These are phyloP conservation scores for Bimuria novae-zelandiae DNA, from an alignment of 2,329 filamentous ascomycete genomes.

Conservation along the genomic window DNA sequence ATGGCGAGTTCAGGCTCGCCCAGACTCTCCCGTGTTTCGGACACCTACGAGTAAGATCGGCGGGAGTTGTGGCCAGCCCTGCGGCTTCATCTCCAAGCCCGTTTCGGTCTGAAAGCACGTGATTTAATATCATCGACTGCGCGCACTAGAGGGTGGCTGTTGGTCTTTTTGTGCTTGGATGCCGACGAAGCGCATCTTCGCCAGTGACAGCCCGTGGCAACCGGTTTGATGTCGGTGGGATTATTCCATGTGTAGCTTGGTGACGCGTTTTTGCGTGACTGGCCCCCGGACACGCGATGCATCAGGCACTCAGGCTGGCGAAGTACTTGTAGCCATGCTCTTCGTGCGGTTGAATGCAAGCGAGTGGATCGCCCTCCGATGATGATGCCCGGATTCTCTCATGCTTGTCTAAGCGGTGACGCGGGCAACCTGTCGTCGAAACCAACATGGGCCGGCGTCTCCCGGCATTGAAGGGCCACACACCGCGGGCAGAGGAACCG, in stretches of 20 bases:
- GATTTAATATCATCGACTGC: not conserved
- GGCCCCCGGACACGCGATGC: no score
- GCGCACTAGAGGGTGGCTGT: not conserved
- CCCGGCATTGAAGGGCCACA: not conserved
- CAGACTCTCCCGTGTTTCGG: constrained; percentile 9
- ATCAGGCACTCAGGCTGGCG: no score
- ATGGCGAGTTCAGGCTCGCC: not conserved
- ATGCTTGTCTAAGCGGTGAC: not conserved
- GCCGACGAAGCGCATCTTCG: not conserved
- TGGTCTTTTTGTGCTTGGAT: not conserved
- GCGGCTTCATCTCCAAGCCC: not conserved
- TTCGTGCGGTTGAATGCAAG: not conserved
- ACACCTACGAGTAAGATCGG: constrained; percentile 3
- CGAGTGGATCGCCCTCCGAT: not conserved
- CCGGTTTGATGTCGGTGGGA: no score
- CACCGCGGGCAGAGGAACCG: not conserved
- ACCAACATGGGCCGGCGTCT: not conserved
- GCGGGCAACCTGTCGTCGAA: not conserved
- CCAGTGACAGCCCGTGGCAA: no score
- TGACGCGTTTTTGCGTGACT: no score
- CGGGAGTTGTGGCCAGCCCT: constrained; percentile 4
- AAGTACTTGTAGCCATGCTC: no score
- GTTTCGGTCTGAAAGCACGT: constrained; percentile 7
- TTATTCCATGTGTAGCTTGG: no score
- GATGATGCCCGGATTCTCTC: not conserved